Evolutionary conservation across 2,329 filamentous ascomycete genomes (phyloP).

Genomic region (Sarocladium strictum): DNA sequence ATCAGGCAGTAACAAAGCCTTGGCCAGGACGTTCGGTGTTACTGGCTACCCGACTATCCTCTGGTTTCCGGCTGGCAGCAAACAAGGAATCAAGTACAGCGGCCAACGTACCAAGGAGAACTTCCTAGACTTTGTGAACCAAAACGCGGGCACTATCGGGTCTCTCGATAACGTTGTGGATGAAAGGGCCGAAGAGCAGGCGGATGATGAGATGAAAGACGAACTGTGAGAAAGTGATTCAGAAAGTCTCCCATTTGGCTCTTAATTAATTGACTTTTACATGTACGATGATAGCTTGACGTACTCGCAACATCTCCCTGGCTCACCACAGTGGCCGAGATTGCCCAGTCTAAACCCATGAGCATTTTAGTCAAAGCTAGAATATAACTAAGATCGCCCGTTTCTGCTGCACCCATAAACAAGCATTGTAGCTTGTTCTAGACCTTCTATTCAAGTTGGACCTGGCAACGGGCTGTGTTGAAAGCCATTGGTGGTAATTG

Average conservation of each 20-base stretch:
- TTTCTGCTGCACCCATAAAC: background rate
- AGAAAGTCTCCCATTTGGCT: background rate
- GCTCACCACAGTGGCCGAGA: background rate
- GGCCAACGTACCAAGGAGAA: slow-evolving; percentile 71
- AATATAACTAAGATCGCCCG: background rate
- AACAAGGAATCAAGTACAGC: slow-evolving; percentile 63
- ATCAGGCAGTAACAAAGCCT: slow-evolving; percentile 74
- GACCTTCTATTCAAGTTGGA: background rate
- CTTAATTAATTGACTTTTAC: too few relatives aligned
- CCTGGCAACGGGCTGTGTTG: background rate
- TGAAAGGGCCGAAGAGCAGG: background rate
- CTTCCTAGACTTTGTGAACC: slow-evolving; percentile 78
- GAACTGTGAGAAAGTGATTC: background rate
- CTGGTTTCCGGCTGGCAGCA: slow-evolving; percentile 86
- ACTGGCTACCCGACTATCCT: slow-evolving; percentile 94
- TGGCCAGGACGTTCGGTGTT: slow-evolving; percentile 70
- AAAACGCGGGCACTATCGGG: slow-evolving; percentile 79
- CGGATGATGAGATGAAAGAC: background rate
- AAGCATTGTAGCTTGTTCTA: background rate
- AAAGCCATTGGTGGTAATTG: background rate
- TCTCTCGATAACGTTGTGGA: slow-evolving; percentile 67
- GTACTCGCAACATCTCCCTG: background rate
- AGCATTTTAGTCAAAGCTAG: background rate
- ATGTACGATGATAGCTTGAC: background rate
- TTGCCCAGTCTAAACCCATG: background rate